phyloP scores from a whole-genome alignment of 768 basidiomycete genomes.

The Pulveroboletus frians region DNA sequence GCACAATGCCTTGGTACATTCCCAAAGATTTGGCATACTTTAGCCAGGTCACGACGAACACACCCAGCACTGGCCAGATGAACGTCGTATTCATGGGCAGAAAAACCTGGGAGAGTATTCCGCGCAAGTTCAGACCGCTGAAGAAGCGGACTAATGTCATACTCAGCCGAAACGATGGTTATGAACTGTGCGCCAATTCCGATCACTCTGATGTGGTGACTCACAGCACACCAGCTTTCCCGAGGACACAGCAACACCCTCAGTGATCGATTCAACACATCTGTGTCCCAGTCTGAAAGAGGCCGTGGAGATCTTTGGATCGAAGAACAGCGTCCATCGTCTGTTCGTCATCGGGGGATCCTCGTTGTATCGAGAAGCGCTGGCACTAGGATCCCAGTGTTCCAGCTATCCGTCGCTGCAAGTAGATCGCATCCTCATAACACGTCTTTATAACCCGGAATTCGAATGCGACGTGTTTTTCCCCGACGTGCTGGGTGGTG shows the following conservation, averaged over 20 bases:
- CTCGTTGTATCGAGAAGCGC: slow-evolving; percentile 68
- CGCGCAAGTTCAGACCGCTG: slow-evolving; percentile 76
- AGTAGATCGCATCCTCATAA: slow-evolving; percentile 83
- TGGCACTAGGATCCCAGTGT: slow-evolving; percentile 33
- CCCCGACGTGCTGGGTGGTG: slow-evolving; percentile 54
- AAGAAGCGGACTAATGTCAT: slow-evolving; percentile 73
- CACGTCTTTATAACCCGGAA: slow-evolving; percentile 68
- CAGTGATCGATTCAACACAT: slow-evolving; percentile 24
- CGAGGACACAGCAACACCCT: background rate
- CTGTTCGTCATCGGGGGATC: slow-evolving; percentile 92
- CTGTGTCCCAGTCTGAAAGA: slow-evolving; percentile 20
- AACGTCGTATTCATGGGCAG: slow-evolving; percentile 95
- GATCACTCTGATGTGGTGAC: background rate
- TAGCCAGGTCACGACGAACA: slow-evolving; percentile 64
- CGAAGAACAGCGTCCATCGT: slow-evolving; percentile 40
- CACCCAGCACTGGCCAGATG: slow-evolving; percentile 41
- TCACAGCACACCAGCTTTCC: slow-evolving; percentile 15
- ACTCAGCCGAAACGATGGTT: slow-evolving; percentile 55
- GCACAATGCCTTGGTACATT: slow-evolving; percentile 82
- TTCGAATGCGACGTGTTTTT: slow-evolving; percentile 90
- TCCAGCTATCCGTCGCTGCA: slow-evolving; percentile 32
- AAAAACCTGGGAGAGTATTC: slow-evolving; percentile 97
- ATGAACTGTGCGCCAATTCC: slow-evolving; percentile 51
- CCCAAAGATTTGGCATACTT: slow-evolving; percentile 92
- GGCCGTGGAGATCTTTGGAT: slow-evolving; percentile 14